phyloP scores from a whole-genome alignment of 176 grass and related monocot genomes.

The Eremochloa ophiuroides region DNA sequence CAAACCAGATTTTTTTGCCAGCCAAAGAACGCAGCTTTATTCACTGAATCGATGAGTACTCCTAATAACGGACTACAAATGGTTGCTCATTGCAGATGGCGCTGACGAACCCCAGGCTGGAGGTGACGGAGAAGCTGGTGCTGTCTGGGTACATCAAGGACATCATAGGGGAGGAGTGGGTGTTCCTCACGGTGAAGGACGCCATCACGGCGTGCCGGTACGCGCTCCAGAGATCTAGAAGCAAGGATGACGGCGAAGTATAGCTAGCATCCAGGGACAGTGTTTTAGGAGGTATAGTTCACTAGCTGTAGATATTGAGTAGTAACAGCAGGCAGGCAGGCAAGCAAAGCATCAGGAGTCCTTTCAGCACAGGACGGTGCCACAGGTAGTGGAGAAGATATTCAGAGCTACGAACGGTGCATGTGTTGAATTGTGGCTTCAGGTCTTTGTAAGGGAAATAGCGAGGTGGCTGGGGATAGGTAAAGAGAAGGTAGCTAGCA shows the following conservation, averaged over 20 bases:
- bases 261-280: not conserved
- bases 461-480: not conserved
- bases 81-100: conserved; percentile 49
- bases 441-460: not conserved
- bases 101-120: conserved; percentile 60
- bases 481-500: too few species aligned
- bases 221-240: conserved; percentile 45
- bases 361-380: not conserved
- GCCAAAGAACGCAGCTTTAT: not conserved
- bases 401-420: not conserved
- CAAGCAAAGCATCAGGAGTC: not conserved
- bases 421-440: not conserved
- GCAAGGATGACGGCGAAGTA: conserved; percentile 41
- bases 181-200: conserved; percentile 75
- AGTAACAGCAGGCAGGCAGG: conserved; percentile 1
- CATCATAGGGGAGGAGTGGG: conserved; percentile 56
- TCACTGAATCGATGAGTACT: not conserved
- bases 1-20: not conserved
- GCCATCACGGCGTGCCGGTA: conserved; percentile 60
- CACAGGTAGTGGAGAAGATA: conserved; percentile 8
- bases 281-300: not conserved
- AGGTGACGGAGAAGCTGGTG: conserved; percentile 72
- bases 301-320: conserved; percentile 23
- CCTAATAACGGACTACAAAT: not conserved
- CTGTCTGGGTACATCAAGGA: conserved; percentile 41